phyloP scores from a whole-genome alignment of 495 filamentous ascomycete genomes.

The Pyrenula massariospora region DNA sequence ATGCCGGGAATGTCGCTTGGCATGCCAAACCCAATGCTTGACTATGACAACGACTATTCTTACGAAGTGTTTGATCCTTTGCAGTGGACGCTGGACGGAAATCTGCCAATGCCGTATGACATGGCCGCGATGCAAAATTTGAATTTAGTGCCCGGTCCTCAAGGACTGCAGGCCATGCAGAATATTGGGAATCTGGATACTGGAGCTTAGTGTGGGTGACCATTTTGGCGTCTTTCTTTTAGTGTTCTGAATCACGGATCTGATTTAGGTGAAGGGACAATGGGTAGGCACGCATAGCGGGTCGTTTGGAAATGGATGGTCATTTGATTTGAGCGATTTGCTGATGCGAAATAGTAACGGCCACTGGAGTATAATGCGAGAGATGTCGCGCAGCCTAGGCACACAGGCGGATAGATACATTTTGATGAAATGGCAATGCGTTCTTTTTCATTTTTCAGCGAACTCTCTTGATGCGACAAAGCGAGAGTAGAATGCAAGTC shows the following conservation, averaged over 20 bases:
- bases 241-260: background rate
- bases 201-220: background rate
- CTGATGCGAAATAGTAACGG: background rate
- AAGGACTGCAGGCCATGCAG: background rate
- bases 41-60: conserved; percentile 46
- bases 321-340: background rate
- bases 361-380: background rate
- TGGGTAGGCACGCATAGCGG: background rate
- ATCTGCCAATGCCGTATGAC: conserved; percentile 67
- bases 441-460: too few relatives aligned
- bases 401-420: too few relatives aligned
- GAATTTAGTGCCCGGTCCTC: conserved; percentile 8
- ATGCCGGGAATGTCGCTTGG: conserved; percentile 31
- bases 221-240: background rate
- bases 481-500: too few relatives aligned
- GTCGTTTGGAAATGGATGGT: background rate
- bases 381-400: background rate
- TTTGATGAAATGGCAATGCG: too few relatives aligned
- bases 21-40: conserved; percentile 20
- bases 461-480: too few relatives aligned
- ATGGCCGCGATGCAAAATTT: conserved; percentile 28
- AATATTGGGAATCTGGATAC: background rate
- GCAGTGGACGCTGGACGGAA: conserved; percentile 80
- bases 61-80: conserved; percentile 83
- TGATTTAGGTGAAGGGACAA: background rate